These are phyloP conservation scores for Trypanosoma boissoni DNA, from an alignment of 208 protist genomes.

Conservation along the genomic window DNA sequence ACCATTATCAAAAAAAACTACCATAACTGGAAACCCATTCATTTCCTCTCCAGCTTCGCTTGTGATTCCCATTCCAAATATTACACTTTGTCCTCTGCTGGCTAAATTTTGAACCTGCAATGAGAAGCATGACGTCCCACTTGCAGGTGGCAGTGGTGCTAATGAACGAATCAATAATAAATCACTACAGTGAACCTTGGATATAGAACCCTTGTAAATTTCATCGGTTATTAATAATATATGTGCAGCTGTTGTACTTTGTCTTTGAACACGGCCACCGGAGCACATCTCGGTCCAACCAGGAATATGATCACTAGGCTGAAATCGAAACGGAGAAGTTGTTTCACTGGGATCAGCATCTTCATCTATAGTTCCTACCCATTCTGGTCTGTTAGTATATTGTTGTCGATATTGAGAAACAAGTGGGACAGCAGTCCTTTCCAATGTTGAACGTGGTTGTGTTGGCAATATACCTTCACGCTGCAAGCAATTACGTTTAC, in stretches of 20 bases:
- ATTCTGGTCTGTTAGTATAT: background rate
- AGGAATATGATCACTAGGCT: constrained; percentile 26
- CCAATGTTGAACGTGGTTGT: constrained; percentile 9
- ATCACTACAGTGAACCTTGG: constrained; percentile 25
- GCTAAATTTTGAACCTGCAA: constrained; percentile 27
- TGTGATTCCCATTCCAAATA: constrained; percentile 29
- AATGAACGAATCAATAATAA: constrained; percentile 24
- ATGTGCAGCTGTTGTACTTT: constrained; percentile 26
- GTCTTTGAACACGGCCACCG: constrained; percentile 27
- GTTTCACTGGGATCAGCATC: background rate
- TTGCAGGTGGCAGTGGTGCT: constrained; percentile 19
- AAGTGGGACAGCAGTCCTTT: background rate
- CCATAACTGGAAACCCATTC: constrained; percentile 15
- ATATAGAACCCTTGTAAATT: constrained; percentile 11
- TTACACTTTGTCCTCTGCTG: constrained; percentile 22
- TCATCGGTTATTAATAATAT: constrained; percentile 28
- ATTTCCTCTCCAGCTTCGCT: constrained; percentile 17
- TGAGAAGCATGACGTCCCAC: constrained; percentile 17
- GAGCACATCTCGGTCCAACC: constrained; percentile 28
- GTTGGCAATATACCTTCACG: constrained; percentile 33
- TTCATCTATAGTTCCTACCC: constrained; percentile 13
- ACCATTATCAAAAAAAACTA: constrained; percentile 27
- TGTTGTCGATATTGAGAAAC: constrained; percentile 6
- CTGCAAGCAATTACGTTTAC: constrained; percentile 22
- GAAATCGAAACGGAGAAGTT: constrained; percentile 9